Evolutionary conservation across 202 grass and related monocot species (phyloP), one percentile per base, ranked within the genome.

Genomic region (Setaria italica): DNA sequence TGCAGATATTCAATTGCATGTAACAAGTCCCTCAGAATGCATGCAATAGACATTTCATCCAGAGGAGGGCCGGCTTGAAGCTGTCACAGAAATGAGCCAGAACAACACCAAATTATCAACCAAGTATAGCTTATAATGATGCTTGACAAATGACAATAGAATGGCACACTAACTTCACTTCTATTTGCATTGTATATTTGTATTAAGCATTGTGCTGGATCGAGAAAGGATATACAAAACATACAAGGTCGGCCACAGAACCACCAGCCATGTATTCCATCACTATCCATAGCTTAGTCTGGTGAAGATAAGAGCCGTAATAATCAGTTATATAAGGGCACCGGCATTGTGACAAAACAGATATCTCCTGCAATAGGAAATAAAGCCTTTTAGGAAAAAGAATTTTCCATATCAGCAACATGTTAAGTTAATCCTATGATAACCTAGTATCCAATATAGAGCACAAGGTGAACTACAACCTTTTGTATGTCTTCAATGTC

Each of bases 211-310:
- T 78, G 45, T 72, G 30, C 0, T 25, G 49, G 6, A 83, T 16
- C 16, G 43, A 89, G 29, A 84, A 80, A 72, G 67, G 70, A 84
- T 83, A 80, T 76, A 83, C 17, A 80, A 14, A 80, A 97, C 94
- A 87, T 94, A 99, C 97, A 58, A 99, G 90, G 70, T 99, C 97
- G 81, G 97, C 97, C 69, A 99, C 94, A 83, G 97, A 99, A 87
- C 97, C 97, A 67, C 97, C 97, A 93, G 97, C 97, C 97, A 99
- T 99, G 83, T 99, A 99, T 81, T 99, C 97, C 97, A 99, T 99
- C 64, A 94, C 87, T 87, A 99, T 99, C 94, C 94, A 94, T 56
- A 99, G 76, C 85, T 99, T 97, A 9, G 97, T 99, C 91, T 99
- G 94, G 79, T 99, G 94, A 86, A 99, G 97, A 89, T 99, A 93